Evolutionary conservation across 768 basidiomycete genomes (phyloP).

Genomic region (Collybia sp.): DNA sequence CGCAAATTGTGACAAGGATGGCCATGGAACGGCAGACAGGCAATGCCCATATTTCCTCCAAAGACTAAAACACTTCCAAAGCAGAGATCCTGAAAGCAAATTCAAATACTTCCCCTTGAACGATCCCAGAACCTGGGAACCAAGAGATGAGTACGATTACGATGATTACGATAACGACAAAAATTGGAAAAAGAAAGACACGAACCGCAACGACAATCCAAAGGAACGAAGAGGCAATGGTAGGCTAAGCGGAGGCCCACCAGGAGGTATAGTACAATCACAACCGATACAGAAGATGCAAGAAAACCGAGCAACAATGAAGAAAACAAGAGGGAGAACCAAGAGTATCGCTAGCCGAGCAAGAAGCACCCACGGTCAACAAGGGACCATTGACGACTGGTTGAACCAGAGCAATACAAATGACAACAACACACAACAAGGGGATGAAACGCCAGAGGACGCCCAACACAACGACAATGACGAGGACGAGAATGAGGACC

Average conservation of each 20-base stretch:
- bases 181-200: not conserved
- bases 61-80: conserved; percentile 1
- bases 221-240: not conserved
- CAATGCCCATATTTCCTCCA: conserved; percentile 14
- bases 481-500: no score
- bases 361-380: no score
- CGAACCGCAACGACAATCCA: not conserved
- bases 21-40: conserved; percentile 19
- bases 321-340: no score
- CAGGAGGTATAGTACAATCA: not conserved
- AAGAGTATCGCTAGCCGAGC: no score
- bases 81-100: conserved; percentile 6
- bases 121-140: conserved; percentile 7
- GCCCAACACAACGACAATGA: no score
- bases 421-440: no score
- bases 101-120: conserved; percentile 9
- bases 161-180: not conserved
- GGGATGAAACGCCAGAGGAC: no score
- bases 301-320: no score
- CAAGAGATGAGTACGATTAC: no score
- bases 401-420: no score
- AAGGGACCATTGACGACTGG: no score
- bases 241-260: not conserved
- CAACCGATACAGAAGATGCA: no score
- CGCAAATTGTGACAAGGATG: conserved; percentile 15